Evolutionary conservation across 2,329 filamentous ascomycete species (phyloP), one percentile per base, ranked within the genome.

Genomic region (Fusarium sp.): DNA sequence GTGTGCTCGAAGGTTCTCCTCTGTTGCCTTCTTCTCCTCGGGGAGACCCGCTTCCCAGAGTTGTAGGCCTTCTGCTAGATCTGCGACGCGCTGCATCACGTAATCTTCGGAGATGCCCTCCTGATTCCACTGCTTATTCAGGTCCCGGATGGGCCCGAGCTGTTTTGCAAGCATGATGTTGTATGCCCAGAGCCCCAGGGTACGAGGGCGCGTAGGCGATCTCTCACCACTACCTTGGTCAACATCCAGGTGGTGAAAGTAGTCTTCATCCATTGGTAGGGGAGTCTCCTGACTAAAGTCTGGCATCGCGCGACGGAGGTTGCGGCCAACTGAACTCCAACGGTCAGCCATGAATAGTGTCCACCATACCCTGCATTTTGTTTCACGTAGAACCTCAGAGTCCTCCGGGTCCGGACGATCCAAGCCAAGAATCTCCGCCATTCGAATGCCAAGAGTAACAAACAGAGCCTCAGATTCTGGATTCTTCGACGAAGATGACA

Each of bases 351-450:
- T 64, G 31, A 61, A 64, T 7, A 61, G 38, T 3, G 62, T 64
- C 56, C 62, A 64, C 62, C 62, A 64, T 26, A 64, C 57, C 28
- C 62, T 64, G 56, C 62, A 64, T 62, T 64, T 64, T 38, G 56
- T 44, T 41, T 64, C 62, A 38, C 62, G 62, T 26, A 64, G 41
- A 15, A 64, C 17, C 15, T 64, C 56, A 3, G 56, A 51, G 18
- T 62, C 55, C 5, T 14, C 22, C 4, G 44, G 56, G 18, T 62
- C 56, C 17, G 56, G 44, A 6, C 2, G 36, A 14, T 64, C 36
- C 17, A 64, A 22, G 20, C 62, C 56, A 38, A 64, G 62, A 17
- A 64, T 64, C 15, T 64, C 62, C 1, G 62, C 62, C 56, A 64
- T 64, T 38, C 55, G 62, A 26, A 64, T 60, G 36, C 62, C 56